Evolutionary conservation across 116 monocot genomes (phyloP).

Genomic region (Phalaenopsis hybrid): DNA sequence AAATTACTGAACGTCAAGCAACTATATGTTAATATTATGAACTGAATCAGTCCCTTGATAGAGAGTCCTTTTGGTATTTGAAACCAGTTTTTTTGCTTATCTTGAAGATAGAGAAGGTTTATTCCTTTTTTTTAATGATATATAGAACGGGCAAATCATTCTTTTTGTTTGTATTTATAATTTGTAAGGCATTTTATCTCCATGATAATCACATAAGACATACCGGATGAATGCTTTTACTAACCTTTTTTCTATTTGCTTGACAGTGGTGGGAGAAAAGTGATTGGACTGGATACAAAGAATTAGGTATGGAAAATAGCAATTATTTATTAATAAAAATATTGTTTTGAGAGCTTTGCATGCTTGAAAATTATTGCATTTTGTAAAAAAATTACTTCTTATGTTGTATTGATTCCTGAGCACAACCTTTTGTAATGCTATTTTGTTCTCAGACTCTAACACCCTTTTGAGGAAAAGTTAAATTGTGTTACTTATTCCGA

Average conservation of each 20-base stretch:
- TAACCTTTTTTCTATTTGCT: slow-evolving; percentile 35
- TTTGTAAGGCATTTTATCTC: neutral
- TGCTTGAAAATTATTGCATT: neutral
- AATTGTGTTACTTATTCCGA: neutral
- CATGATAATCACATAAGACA: neutral
- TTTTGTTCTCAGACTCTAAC: neutral
- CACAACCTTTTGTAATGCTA: neutral
- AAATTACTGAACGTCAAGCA: slow-evolving; percentile 1
- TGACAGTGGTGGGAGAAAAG: slow-evolving; percentile 99
- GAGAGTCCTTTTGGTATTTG: neutral
- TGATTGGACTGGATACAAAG: slow-evolving; percentile 98
- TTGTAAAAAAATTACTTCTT: neutral
- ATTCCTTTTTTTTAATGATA: neutral
- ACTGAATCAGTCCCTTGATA: neutral
- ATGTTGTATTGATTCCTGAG: neutral
- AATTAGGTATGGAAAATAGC: slow-evolving; percentile 57
- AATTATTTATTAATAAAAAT: neutral
- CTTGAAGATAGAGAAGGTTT: neutral
- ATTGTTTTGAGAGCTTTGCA: neutral
- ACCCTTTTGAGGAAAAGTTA: neutral
- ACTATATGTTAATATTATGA: neutral
- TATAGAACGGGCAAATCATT: neutral
- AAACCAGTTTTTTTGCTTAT: neutral
- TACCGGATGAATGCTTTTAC: slow-evolving; percentile 15
- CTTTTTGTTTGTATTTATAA: neutral